A percentile compares a stretch with the other conserved stretches of the same genome.
These are phyloP conservation scores for Viola pubescens DNA, from an alignment of 441 rosid genomes.

Conservation along the genomic window DNA sequence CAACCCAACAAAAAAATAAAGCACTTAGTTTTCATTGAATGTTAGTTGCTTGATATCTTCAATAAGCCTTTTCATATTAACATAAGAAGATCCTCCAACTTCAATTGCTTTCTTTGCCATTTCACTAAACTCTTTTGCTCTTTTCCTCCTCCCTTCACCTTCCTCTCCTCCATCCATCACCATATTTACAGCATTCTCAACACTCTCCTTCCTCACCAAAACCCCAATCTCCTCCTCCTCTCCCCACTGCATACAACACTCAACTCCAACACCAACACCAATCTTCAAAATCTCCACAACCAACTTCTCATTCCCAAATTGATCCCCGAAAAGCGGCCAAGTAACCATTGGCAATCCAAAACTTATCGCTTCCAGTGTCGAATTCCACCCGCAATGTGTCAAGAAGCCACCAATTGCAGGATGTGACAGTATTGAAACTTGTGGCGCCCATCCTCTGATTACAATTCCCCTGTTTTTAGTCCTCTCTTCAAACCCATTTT, in stretches of 20 bases:
- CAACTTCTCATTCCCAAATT: constrained; percentile 30
- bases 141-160: constrained; percentile 23
- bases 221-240: constrained; percentile 28
- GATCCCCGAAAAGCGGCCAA: constrained; percentile 38
- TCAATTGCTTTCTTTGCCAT: constrained; percentile 35
- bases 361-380: constrained; percentile 23
- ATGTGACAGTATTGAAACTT: constrained; percentile 29
- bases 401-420: constrained; percentile 32
- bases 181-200: constrained; percentile 19
- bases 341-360: constrained; percentile 32
- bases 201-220: constrained; percentile 23
- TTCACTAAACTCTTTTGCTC: constrained; percentile 20
- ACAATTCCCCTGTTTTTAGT: constrained; percentile 24
- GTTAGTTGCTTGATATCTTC: constrained; percentile 21
- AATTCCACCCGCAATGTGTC: constrained; percentile 44
- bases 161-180: constrained; percentile 26
- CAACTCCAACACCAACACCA: constrained; percentile 27
- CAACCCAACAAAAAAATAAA: too few species aligned
- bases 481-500: constrained; percentile 23
- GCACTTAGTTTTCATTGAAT: background rate
- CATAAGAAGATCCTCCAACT: constrained; percentile 45
- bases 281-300: constrained; percentile 22
- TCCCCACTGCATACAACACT: constrained; percentile 20
- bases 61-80: constrained; percentile 25
- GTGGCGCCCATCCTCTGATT: constrained; percentile 39